Percentiles rank a stretch among this genome's conserved stretches.
phyloP scores from a whole-genome alignment of 345 rosid genomes.

The Populus euphratica region DNA sequence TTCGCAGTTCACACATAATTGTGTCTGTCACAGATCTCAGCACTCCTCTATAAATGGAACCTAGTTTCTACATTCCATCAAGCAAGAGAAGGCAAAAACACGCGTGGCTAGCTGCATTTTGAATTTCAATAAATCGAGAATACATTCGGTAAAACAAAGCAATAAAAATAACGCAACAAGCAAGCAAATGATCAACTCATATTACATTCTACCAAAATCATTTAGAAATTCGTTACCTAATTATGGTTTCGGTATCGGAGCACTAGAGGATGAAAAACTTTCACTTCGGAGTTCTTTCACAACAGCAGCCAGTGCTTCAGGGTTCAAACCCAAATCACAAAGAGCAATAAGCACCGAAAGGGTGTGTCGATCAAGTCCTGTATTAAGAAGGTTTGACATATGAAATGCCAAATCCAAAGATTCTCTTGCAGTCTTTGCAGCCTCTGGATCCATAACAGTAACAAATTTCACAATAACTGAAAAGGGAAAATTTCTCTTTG shows the following conservation, averaged over 20 bases:
- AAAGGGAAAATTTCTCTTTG: neutral
- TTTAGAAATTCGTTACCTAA: neutral
- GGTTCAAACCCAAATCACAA: conserved; percentile 15
- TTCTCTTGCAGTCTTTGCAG: conserved; percentile 3
- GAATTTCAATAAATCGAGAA: neutral
- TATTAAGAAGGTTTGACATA: conserved; percentile 4
- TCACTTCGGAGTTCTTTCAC: conserved; percentile 6
- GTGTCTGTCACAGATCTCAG: neutral
- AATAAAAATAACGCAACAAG: neutral
- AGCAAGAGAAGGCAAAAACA: neutral
- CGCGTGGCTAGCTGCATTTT: neutral
- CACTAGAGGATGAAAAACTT: neutral
- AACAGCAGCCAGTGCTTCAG: conserved; percentile 15
- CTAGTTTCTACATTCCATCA: neutral
- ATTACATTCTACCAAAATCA: neutral
- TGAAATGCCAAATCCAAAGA: conserved; percentile 16
- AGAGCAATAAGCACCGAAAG: conserved; percentile 11
- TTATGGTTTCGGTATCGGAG: neutral
- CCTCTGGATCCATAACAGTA: conserved; percentile 6
- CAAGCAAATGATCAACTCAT: neutral
- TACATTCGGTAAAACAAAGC: neutral
- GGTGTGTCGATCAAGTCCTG: conserved; percentile 14
- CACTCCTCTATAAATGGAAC: neutral
- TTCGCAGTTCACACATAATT: neutral
- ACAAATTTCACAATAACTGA: neutral